phyloP scores from a whole-genome alignment of 2,329 filamentous ascomycete species.

The Xylaria sp. region DNA sequence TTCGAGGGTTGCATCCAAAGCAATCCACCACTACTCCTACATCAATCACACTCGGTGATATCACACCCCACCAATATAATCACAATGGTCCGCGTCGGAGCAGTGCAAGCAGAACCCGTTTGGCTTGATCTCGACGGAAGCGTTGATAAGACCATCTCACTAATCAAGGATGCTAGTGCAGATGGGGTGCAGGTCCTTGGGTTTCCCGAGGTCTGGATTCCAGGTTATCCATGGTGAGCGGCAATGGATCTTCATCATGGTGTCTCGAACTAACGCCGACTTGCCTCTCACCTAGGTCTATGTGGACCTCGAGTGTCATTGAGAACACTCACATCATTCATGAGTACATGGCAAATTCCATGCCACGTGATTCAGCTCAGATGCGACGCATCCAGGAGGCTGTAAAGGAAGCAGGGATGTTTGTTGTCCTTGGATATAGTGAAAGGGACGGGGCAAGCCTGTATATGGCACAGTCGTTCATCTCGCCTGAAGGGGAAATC shows the following conservation, averaged over 20 bases:
- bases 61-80: constrained; percentile 35
- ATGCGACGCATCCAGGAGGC: constrained; percentile 56
- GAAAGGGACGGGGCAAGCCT: constrained; percentile 58
- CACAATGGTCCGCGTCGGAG: constrained; percentile 54
- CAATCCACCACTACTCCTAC: constrained; percentile 22
- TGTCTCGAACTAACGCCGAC: constrained; percentile 42
- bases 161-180: constrained; percentile 65
- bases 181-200: constrained; percentile 66
- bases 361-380: constrained; percentile 53
- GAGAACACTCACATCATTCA: constrained; percentile 55
- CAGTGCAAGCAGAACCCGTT: constrained; percentile 67
- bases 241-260: constrained; percentile 10
- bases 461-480: constrained; percentile 63
- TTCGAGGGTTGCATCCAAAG: constrained; percentile 25
- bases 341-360: constrained; percentile 51
- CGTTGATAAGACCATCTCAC: constrained; percentile 65
- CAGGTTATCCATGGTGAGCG: constrained; percentile 62
- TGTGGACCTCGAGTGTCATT: constrained; percentile 54
- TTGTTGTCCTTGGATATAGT: constrained; percentile 61
- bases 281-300: constrained; percentile 45
- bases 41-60: constrained; percentile 15
- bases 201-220: constrained; percentile 66
- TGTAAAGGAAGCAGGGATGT: constrained; percentile 56
- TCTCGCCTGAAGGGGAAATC: constrained; percentile 58
- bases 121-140: constrained; percentile 68